Conservation (phyloP, 441 rosid species). For the Sinapis alba region DNA sequence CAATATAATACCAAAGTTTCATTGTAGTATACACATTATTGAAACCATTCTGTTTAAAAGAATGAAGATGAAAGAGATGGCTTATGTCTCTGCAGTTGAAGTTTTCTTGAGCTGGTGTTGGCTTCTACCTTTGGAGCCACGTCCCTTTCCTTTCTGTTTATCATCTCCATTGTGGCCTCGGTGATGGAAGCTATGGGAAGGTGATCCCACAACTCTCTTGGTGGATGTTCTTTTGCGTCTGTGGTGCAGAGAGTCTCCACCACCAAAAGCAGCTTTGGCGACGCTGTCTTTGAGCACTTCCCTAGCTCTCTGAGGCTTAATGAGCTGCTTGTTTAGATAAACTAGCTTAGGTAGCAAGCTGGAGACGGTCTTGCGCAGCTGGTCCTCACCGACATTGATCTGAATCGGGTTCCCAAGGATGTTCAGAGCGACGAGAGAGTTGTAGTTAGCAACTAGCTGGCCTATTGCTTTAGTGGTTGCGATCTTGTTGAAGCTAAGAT, state of each 20-base stretch:
- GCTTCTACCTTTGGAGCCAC: conserved; percentile 44
- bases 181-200: conserved; percentile 41
- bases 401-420: conserved; percentile 86
- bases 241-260: conserved; percentile 23
- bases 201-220: conserved; percentile 25
- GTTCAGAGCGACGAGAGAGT: conserved; percentile 79
- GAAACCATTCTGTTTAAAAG: neutral
- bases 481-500: conserved; percentile 94
- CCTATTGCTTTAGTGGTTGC: conserved; percentile 83
- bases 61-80: neutral
- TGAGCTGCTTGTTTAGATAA: conserved; percentile 79
- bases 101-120: conserved; percentile 42
- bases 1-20: neutral
- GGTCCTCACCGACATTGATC: conserved; percentile 78
- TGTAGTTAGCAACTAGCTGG: conserved; percentile 92
- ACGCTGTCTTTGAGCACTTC: neutral
- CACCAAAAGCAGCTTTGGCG: neutral
- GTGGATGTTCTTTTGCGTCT: conserved; percentile 28
- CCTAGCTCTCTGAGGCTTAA: neutral
- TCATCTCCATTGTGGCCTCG: conserved; percentile 46
- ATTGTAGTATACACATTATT: neutral
- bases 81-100: conserved; percentile 33
- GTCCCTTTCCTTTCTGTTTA: conserved; percentile 42
- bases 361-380: conserved; percentile 76
- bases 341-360: conserved; percentile 77